Conservation (phyloP, 2,329 filamentous ascomycete genomes). For the Thelonectria olida region DNA sequence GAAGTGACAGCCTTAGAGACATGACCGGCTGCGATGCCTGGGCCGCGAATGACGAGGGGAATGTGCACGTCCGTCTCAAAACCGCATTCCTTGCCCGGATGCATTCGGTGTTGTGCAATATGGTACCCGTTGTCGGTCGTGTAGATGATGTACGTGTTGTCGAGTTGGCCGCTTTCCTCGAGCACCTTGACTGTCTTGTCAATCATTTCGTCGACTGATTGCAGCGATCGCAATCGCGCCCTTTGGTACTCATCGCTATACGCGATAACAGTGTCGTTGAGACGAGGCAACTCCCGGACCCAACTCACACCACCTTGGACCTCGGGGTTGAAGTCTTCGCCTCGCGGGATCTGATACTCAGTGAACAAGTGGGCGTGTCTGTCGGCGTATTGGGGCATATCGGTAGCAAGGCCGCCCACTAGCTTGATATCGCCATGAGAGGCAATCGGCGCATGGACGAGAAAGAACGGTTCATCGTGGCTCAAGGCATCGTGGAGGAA, state of each 20-base stretch:
- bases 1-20: slow-evolving; percentile 53
- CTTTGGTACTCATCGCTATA: slow-evolving; percentile 52
- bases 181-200: slow-evolving; percentile 47
- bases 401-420: background rate
- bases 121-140: slow-evolving; percentile 63
- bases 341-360: slow-evolving; percentile 68
- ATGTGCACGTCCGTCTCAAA: slow-evolving; percentile 63
- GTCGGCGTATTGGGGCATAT: slow-evolving; percentile 47
- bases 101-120: slow-evolving; percentile 62
- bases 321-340: slow-evolving; percentile 70
- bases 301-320: slow-evolving; percentile 53
- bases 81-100: slow-evolving; percentile 61
- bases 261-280: slow-evolving; percentile 42
- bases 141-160: slow-evolving; percentile 60
- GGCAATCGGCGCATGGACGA: slow-evolving; percentile 59
- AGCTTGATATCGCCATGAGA: slow-evolving; percentile 44
- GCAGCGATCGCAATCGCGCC: slow-evolving; percentile 51
- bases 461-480: slow-evolving; percentile 60
- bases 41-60: slow-evolving; percentile 60
- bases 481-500: slow-evolving; percentile 62
- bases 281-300: slow-evolving; percentile 49
- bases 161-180: slow-evolving; percentile 42
- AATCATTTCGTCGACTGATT: slow-evolving; percentile 56
- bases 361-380: slow-evolving; percentile 69
- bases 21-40: slow-evolving; percentile 51